Conservation (phyloP, 768 basidiomycete species). For the Piloderma croceum region DNA sequence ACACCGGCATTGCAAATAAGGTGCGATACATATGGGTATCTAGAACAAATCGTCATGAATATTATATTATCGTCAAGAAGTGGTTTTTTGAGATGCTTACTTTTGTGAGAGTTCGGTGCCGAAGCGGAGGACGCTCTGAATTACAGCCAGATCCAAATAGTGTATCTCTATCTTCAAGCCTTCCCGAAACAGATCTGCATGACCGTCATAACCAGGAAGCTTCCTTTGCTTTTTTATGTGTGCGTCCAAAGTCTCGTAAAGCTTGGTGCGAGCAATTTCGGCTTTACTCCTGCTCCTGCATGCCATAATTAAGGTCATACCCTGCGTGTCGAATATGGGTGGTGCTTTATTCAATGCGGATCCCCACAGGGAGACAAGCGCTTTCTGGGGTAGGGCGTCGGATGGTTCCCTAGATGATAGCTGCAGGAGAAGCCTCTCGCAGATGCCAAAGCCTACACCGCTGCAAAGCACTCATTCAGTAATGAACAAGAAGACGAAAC, state of each 20-base stretch:
- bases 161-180: constrained; percentile 58
- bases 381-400: constrained; percentile 50
- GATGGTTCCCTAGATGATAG: constrained; percentile 46
- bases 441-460: constrained; percentile 80
- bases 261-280: constrained; percentile 49
- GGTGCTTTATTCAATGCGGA: too few species aligned
- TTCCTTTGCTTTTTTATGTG: constrained; percentile 38
- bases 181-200: constrained; percentile 52
- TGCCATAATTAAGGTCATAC: constrained; percentile 73
- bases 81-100: too few species aligned
- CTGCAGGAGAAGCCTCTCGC: constrained; percentile 69
- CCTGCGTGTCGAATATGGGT: constrained; percentile 42
- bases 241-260: constrained; percentile 49
- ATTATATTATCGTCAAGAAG: too few species aligned
- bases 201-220: constrained; percentile 39
- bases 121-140: constrained; percentile 60
- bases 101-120: too few species aligned
- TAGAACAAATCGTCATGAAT: too few species aligned
- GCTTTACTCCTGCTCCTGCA: constrained; percentile 67
- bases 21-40: constrained; percentile 78
- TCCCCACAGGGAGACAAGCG: too few species aligned
- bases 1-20: constrained; percentile 78
- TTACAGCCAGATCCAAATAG: constrained; percentile 56
- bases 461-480: constrained; percentile 32
- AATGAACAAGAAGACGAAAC: not conserved